phyloP scores from a whole-genome alignment of 2,329 filamentous ascomycete species.

The Apiospora kogelbergensis region DNA sequence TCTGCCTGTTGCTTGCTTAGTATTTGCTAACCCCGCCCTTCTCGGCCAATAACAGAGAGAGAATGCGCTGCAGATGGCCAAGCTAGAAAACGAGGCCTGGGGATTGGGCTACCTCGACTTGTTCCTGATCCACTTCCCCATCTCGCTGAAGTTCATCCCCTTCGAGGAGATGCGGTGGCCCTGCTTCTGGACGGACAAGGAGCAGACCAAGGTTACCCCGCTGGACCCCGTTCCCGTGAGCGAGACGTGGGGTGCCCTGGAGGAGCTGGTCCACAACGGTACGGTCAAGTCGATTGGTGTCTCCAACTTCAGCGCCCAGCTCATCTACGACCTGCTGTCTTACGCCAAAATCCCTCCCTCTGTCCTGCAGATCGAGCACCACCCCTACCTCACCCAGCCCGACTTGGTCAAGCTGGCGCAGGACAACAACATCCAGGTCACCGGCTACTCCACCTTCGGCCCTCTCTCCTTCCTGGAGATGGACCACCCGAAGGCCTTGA shows the following conservation, averaged over 20 bases:
- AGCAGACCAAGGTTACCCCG: constrained; percentile 44
- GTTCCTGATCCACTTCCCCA: constrained; percentile 66
- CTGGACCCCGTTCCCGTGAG: constrained; percentile 68
- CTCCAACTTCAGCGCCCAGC: constrained; percentile 77
- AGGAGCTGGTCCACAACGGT: constrained; percentile 68
- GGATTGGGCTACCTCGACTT: constrained; percentile 68
- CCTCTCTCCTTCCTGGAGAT: constrained; percentile 44
- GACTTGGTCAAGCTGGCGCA: constrained; percentile 56
- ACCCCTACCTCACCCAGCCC: constrained; percentile 69
- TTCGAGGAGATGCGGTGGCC: constrained; percentile 36
- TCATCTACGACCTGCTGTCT: constrained; percentile 76
- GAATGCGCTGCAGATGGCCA: constrained; percentile 61
- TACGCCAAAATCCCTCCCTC: constrained; percentile 74
- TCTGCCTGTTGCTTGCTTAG: background rate
- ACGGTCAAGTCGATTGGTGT: constrained; percentile 76
- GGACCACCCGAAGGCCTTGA: constrained; percentile 24
- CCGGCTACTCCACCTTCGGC: constrained; percentile 65
- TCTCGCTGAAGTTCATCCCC: constrained; percentile 43
- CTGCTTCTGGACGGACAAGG: constrained; percentile 41
- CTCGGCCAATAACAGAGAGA: constrained; percentile 37
- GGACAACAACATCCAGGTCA: constrained; percentile 56
- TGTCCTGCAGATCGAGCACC: constrained; percentile 84
- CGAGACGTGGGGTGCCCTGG: constrained; percentile 82
- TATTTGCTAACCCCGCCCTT: background rate
- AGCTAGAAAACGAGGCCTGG: constrained; percentile 61